Base-by-base conservation (phyloP, 1,284 basidiomycete genomes). In the Meira miltonrushii region DNA sequence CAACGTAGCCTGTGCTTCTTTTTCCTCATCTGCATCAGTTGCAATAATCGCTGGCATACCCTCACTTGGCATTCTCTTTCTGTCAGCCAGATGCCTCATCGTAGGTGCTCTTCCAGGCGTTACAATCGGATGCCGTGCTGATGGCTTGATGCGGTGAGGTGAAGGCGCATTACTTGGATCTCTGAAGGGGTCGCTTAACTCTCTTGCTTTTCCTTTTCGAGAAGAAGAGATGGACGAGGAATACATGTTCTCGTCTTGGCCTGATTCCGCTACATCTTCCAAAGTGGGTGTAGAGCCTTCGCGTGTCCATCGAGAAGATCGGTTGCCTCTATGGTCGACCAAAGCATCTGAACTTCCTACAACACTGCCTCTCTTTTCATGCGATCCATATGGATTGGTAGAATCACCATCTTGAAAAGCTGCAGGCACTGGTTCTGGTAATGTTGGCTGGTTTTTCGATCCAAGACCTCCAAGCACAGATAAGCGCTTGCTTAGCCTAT, bases 91-190 rank as follows among this genome's bases (percentile, higher is more conserved):
- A 43, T 54, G 50, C 12, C 38, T 12, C 10, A 58, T 43, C 1
- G 53, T 58, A 10, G 57, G 39, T 41, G 57, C 57, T 19, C 48
- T 51, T 11, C 57, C 57, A n/a, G 57, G 57, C 12, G 57, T 58
- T 21, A 58, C 57, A 39, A 58, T 58, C n/a, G 57, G 57, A 13
- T 39, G n/a, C n/a, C 37, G 10, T 8, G 57, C 28, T 19, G 57
- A 41, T 13, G 57, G 54, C 49, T 58, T 58, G 51, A 33, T 21
- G 39, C 33, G 23, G 28, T 51, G 25, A n/a, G 15, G 33, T 12
- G 23, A 37, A 15, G 28, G n/a, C 13, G 51, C 21, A 13, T 17
- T 53, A 15, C 7, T 3, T 40, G 50, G 50, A 53, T 39, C 50
- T 37, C 37, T 13, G 23, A 48, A 48, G 5, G 46, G 46, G 25